Conservation (phyloP, 2,329 filamentous ascomycete genomes). For the Septoria petroselini region DNA sequence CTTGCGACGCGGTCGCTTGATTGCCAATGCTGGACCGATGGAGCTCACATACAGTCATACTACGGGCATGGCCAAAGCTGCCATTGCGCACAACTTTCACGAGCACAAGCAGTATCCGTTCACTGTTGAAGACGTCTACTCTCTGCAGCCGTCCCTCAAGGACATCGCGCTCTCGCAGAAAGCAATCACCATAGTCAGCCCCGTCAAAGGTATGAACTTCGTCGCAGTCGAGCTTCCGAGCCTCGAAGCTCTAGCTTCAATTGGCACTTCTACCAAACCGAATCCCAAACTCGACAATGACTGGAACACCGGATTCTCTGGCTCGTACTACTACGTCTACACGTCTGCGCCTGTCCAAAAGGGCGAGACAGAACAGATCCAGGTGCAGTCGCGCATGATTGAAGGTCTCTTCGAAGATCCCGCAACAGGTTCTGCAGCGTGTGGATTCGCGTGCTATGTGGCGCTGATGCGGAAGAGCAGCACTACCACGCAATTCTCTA, state of each 20-base stretch:
- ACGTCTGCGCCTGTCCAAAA: slow-evolving; percentile 33
- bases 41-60: slow-evolving; percentile 35
- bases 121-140: slow-evolving; percentile 34
- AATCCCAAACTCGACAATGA: slow-evolving; percentile 42
- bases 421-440: slow-evolving; percentile 52
- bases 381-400: slow-evolving; percentile 62
- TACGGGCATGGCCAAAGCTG: slow-evolving; percentile 53
- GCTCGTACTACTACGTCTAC: slow-evolving; percentile 59
- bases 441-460: slow-evolving; percentile 46
- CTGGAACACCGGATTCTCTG: slow-evolving; percentile 55
- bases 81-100: slow-evolving; percentile 66
- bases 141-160: slow-evolving; percentile 39
- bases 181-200: slow-evolving; percentile 40
- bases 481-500: slow-evolving; percentile 38
- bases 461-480: slow-evolving; percentile 40
- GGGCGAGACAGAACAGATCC: slow-evolving; percentile 18
- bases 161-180: slow-evolving; percentile 8
- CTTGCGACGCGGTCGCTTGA: slow-evolving; percentile 37
- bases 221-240: slow-evolving; percentile 61
- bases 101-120: slow-evolving; percentile 49
- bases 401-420: slow-evolving; percentile 49
- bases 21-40: slow-evolving; percentile 48
- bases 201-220: slow-evolving; percentile 74
- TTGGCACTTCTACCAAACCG: slow-evolving; percentile 40
- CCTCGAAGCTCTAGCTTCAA: slow-evolving; percentile 55